Evolutionary conservation across 1,284 basidiomycete genomes (phyloP).

Genomic region (Irpex sp.): DNA sequence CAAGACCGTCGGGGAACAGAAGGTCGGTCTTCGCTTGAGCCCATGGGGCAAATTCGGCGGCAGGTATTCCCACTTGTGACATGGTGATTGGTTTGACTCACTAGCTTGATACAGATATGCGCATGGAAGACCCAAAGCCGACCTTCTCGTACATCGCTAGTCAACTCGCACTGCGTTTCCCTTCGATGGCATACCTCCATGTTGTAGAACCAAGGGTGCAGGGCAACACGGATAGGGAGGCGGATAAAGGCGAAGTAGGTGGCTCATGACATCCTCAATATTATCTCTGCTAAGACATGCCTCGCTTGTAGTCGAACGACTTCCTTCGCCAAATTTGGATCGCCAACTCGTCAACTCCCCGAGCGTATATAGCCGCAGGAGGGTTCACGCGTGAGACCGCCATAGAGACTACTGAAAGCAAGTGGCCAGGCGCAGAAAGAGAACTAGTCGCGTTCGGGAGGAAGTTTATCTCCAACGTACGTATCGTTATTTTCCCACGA

Average conservation of each 20-base stretch:
- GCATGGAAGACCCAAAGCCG: no score
- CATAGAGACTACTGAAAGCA: slow-evolving; percentile 23
- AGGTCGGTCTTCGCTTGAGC: slow-evolving; percentile 13
- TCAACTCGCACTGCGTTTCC: slow-evolving; percentile 26
- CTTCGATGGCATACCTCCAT: slow-evolving; percentile 54
- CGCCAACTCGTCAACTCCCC: slow-evolving; percentile 11
- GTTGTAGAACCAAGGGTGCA: slow-evolving; percentile 35
- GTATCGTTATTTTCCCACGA: slow-evolving; percentile 10
- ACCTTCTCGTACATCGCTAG: no score
- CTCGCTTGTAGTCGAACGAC: slow-evolving; percentile 24
- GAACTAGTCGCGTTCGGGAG: slow-evolving; percentile 43
- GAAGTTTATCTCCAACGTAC: slow-evolving; percentile 40
- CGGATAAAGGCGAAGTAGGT: slow-evolving; percentile 12
- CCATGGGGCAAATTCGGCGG: slow-evolving; percentile 44
- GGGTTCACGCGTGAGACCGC: slow-evolving; percentile 28
- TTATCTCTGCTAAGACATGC: not conserved
- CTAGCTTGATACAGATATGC: no score
- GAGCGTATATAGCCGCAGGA: slow-evolving; percentile 28
- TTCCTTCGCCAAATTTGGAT: slow-evolving; percentile 27
- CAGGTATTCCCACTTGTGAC: slow-evolving; percentile 17
- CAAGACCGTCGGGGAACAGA: no score
- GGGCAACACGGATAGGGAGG: slow-evolving; percentile 16
- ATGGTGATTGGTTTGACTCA: slow-evolving; percentile 29
- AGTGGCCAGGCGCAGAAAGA: slow-evolving; percentile 13
- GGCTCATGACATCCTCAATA: not conserved